These are phyloP conservation scores for Pseudonectria buxi DNA, from an alignment of 2,329 filamentous ascomycete species.

Conservation along the genomic window DNA sequence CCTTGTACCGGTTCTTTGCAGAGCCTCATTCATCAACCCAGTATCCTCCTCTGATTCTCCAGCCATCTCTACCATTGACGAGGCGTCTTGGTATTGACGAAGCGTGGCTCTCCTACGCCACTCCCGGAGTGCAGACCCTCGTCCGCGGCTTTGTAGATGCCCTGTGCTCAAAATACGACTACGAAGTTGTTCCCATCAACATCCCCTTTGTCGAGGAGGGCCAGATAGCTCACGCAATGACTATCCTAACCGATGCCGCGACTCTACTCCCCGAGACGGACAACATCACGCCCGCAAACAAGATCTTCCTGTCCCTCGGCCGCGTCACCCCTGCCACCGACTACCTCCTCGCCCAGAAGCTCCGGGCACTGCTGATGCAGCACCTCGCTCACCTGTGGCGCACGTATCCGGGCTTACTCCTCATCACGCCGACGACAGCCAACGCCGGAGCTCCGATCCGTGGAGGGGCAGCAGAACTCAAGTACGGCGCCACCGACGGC, in stretches of 20 bases:
- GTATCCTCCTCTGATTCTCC: constrained; percentile 40
- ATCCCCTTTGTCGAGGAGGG: constrained; percentile 56
- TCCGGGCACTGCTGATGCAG: constrained; percentile 62
- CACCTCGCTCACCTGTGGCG: constrained; percentile 63
- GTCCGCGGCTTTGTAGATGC: constrained; percentile 41
- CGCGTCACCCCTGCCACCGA: constrained; percentile 57
- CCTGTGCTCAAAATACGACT: constrained; percentile 45
- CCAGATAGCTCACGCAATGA: constrained; percentile 66
- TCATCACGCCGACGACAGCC: constrained; percentile 61
- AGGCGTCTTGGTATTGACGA: constrained; percentile 57
- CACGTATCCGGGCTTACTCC: constrained; percentile 59
- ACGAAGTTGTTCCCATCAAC: constrained; percentile 47
- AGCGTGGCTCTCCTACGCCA: constrained; percentile 52
- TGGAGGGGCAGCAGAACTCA: constrained; percentile 27
- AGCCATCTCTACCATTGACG: constrained; percentile 14
- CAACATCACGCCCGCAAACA: constrained; percentile 53
- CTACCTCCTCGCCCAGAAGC: constrained; percentile 61
- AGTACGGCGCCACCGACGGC: constrained; percentile 38
- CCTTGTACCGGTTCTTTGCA: constrained; percentile 59
- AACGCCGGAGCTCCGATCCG: constrained; percentile 40
- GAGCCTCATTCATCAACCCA: constrained; percentile 52
- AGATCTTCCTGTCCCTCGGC: constrained; percentile 59
- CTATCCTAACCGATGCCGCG: constrained; percentile 59
- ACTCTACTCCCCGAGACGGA: constrained; percentile 39
- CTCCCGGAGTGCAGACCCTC: constrained; percentile 35